Conservation (phyloP, 345 rosid species). For the Aquilaria yunnanensis region DNA sequence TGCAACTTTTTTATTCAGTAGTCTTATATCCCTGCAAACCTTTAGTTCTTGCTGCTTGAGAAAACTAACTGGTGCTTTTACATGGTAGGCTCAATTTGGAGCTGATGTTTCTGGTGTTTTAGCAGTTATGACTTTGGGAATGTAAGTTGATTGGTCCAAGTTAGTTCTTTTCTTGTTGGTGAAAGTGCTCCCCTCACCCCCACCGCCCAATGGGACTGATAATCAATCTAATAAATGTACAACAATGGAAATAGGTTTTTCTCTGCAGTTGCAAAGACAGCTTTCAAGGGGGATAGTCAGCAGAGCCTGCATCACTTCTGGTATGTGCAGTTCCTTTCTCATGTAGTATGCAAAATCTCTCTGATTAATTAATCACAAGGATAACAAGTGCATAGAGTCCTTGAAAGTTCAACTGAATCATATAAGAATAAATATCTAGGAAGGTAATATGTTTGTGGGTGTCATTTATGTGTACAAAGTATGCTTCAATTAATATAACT, state of each 20-base stretch:
- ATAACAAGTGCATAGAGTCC: neutral
- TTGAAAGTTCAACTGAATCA: neutral
- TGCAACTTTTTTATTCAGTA: too few relatives aligned
- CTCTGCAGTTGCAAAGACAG: slow-evolving; percentile 85
- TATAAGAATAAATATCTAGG: too few relatives aligned
- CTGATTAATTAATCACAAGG: neutral
- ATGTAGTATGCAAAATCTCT: slow-evolving; percentile 1
- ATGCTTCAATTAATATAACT: too few relatives aligned
- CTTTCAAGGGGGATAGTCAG: slow-evolving; percentile 92
- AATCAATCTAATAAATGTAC: slow-evolving; percentile 7
- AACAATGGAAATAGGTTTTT: slow-evolving; percentile 60
- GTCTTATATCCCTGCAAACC: too few relatives aligned
- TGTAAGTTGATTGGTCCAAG: slow-evolving; percentile 44
- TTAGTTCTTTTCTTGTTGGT: slow-evolving; percentile 11
- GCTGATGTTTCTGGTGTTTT: slow-evolving; percentile 85
- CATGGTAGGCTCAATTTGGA: slow-evolving; percentile 85
- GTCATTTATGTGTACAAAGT: too few relatives aligned
- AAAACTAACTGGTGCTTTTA: slow-evolving; percentile 3
- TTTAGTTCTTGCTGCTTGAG: too few relatives aligned
- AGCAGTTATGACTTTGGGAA: slow-evolving; percentile 97
- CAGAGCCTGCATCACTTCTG: slow-evolving; percentile 95
- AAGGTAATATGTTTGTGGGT: neutral
- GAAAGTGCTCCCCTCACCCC: neutral
- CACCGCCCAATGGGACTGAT: too few relatives aligned
- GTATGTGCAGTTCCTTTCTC: slow-evolving; percentile 30